Evolutionary conservation across 257 asterid genomes (phyloP).

Genomic region (Ajuga chamaepitys): DNA sequence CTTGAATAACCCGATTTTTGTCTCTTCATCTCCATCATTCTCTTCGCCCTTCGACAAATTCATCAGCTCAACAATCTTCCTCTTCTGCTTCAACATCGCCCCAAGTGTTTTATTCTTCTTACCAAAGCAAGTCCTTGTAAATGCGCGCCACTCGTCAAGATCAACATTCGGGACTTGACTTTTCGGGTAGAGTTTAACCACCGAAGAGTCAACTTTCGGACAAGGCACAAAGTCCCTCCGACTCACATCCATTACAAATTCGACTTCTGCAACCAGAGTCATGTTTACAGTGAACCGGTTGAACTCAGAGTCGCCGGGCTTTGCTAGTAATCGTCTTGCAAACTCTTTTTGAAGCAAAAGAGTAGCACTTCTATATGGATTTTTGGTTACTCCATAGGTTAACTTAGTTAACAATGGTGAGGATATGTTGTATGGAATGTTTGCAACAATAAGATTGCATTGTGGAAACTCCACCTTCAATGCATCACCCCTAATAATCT

Average conservation of each 20-base stretch:
- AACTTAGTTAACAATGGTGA: constrained; percentile 77
- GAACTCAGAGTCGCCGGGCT: constrained; percentile 79
- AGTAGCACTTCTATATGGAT: constrained; percentile 67
- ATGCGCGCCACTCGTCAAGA: constrained; percentile 82
- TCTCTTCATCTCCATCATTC: constrained; percentile 20
- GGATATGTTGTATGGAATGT: constrained; percentile 85
- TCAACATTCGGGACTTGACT: constrained; percentile 47
- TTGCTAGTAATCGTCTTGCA: constrained; percentile 66
- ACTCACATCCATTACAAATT: constrained; percentile 84
- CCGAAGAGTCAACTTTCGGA: constrained; percentile 89
- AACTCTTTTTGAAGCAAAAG: constrained; percentile 86
- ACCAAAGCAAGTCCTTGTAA: constrained; percentile 73
- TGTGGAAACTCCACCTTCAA: constrained; percentile 61
- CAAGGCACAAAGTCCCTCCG: constrained; percentile 75
- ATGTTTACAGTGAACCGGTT: constrained; percentile 78
- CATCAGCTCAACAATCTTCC: constrained; percentile 64
- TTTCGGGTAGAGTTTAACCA: constrained; percentile 64
- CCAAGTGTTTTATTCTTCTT: constrained; percentile 88
- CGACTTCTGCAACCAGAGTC: constrained; percentile 73
- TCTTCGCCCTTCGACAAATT: constrained; percentile 22
- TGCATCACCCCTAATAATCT: constrained; percentile 73
- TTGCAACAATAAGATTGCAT: constrained; percentile 88
- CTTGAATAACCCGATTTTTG: constrained; percentile 30
- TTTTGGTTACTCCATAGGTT: constrained; percentile 39
- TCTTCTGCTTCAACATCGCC: constrained; percentile 83